These are phyloP conservation scores for Russula sp. DNA, from an alignment of 768 basidiomycete genomes.

Conservation along the genomic window DNA sequence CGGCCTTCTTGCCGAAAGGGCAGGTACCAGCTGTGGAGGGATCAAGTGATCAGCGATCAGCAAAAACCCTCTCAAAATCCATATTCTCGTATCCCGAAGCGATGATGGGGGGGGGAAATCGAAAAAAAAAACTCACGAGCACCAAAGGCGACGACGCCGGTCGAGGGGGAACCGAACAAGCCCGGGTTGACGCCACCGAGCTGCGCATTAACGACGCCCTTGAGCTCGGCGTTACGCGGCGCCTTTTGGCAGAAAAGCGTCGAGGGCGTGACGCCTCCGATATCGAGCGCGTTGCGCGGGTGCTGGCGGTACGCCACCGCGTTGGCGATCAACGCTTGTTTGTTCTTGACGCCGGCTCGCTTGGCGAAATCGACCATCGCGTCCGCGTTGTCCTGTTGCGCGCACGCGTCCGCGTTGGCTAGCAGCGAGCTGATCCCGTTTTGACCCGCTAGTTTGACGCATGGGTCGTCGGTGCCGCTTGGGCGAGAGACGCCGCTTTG, in stretches of 20 bases:
- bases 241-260: constrained; percentile 48
- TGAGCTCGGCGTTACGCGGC: constrained; percentile 43
- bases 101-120: background rate
- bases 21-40: constrained; percentile 10
- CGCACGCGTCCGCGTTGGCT: constrained; percentile 40
- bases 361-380: constrained; percentile 46
- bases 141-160: constrained; percentile 40
- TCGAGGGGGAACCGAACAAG: constrained; percentile 44
- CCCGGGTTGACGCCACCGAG: constrained; percentile 48
- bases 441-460: constrained; percentile 36
- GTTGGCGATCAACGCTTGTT: constrained; percentile 34
- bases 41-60: background rate
- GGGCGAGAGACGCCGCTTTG: constrained; percentile 33
- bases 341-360: constrained; percentile 34
- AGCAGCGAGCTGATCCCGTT: constrained; percentile 38
- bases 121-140: constrained; percentile 30
- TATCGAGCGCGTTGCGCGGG: constrained; percentile 37
- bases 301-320: constrained; percentile 38
- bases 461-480: constrained; percentile 35
- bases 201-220: constrained; percentile 47
- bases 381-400: constrained; percentile 43
- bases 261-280: constrained; percentile 39
- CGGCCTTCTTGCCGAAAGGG: constrained; percentile 14
- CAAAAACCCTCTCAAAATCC: no score
- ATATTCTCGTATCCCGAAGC: no score